A percentile compares a stretch with the other conserved stretches of the same genome.
Conservation (phyloP, 192 early-diverging fungal genomes). For the Backusella tuberculispora region DNA sequence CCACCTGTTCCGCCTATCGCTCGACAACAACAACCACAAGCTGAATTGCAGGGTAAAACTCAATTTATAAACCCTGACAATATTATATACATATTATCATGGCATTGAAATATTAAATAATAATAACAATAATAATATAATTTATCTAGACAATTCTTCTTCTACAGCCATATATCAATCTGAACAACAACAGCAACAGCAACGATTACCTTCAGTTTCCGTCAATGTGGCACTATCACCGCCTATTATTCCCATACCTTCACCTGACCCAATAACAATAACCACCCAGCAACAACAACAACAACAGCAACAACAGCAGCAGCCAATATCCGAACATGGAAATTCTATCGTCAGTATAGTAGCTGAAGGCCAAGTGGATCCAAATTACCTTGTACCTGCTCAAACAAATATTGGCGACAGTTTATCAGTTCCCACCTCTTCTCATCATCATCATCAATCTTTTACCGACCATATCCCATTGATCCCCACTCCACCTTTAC, state of each 20-base stretch:
- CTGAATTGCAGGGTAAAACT: slow-evolving; percentile 20
- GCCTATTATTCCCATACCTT: neutral
- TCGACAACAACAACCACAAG: slow-evolving; percentile 11
- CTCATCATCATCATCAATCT: slow-evolving; percentile 17
- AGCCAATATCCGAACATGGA: neutral
- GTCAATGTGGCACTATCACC: neutral
- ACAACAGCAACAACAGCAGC: no score
- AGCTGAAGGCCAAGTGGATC: slow-evolving; percentile 59
- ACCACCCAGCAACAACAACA: neutral
- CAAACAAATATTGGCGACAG: slow-evolving; percentile 53
- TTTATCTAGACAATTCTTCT: slow-evolving; percentile 16
- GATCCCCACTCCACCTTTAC: slow-evolving; percentile 58
- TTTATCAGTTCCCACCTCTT: slow-evolving; percentile 32
- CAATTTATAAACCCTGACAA: neutral
- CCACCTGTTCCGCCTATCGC: slow-evolving; percentile 45
- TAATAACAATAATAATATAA: neutral
- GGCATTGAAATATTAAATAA: neutral
- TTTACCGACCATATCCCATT: slow-evolving; percentile 56
- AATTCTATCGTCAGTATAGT: slow-evolving; percentile 33
- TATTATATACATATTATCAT: neutral
- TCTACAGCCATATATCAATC: neutral
- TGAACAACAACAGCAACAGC: neutral
- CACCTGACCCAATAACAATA: neutral
- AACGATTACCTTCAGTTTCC: neutral
- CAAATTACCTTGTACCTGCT: slow-evolving; percentile 56